Evolutionary conservation across 371 early-diverging fungal genomes (phyloP), one percentile per base, ranked within the genome.

Genomic region (Mycotypha africana): DNA sequence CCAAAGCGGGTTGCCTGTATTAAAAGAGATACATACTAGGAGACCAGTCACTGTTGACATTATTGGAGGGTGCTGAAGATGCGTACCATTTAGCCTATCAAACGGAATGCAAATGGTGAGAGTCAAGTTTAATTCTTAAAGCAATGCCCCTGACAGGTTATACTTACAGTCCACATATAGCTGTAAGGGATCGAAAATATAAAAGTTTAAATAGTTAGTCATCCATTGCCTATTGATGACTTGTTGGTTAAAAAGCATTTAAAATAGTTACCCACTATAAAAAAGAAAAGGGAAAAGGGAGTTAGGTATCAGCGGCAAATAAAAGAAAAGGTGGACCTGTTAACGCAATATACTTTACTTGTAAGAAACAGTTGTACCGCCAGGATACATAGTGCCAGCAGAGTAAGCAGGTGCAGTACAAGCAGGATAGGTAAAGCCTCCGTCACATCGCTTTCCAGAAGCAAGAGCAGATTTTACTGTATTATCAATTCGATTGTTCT

Each of bases 71-170:
- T 8, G 40, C 52, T 20, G 36, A 43, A 3, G 42, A 24, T 6
- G 73, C 54, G 38, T 43, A 65, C 73, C 64, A 72, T 37, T 62
- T 67, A 23, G 67, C 62, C 66, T 70, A 54, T n/a, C n/a, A n/a
- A n/a, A n/a, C n/a, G n/a, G n/a, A n/a, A n/a, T n/a, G n/a, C n/a
- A n/a, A n/a, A n/a, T n/a, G n/a, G n/a, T n/a, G n/a, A n/a, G n/a
- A n/a, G n/a, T n/a, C n/a, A n/a, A n/a, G n/a, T n/a, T n/a, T n/a
- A n/a, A n/a, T n/a, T n/a, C n/a, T n/a, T n/a, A n/a, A n/a, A n/a
- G n/a, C n/a, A n/a, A n/a, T n/a, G n/a, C n/a, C n/a, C n/a, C n/a
- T n/a, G n/a, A n/a, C n/a, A n/a, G n/a, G n/a, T 25, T 0, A n/a
- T 34, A 39, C 52, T 58, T 65, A 65, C 70, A 43, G 53, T 43